A percentile compares a stretch with the other conserved stretches of the same genome.
Conservation (phyloP, 2,329 filamentous ascomycete species). For the Aspergillus ustus region DNA sequence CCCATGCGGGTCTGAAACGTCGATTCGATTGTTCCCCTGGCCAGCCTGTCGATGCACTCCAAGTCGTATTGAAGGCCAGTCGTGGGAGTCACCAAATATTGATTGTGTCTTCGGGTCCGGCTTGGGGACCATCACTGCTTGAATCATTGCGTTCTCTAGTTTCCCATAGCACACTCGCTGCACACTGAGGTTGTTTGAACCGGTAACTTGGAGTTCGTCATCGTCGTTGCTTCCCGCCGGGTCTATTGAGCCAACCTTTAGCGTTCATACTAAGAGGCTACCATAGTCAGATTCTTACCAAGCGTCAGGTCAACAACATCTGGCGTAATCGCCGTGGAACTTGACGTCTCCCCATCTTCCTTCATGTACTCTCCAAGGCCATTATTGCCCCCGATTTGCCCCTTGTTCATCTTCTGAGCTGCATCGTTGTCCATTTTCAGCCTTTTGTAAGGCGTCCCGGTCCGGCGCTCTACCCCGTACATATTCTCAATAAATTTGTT, state of each 20-base stretch:
- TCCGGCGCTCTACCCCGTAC: conserved; percentile 74
- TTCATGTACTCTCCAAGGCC: conserved; percentile 69
- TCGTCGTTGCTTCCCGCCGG: conserved; percentile 35
- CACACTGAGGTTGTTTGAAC: conserved; percentile 63
- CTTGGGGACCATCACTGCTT: conserved; percentile 72
- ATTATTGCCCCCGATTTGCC: conserved; percentile 54
- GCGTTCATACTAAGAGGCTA: conserved; percentile 6
- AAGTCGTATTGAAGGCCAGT: conserved; percentile 78
- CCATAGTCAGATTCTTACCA: conserved; percentile 29
- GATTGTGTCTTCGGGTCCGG: conserved; percentile 58
- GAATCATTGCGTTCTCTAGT: conserved; percentile 69
- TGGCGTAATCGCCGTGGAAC: conserved; percentile 55
- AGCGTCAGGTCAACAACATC: conserved; percentile 52
- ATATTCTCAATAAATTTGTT: conserved; percentile 69
- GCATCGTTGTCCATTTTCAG: conserved; percentile 59
- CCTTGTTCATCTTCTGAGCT: conserved; percentile 48
- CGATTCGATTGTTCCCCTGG: conserved; percentile 63
- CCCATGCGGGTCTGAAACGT: conserved; percentile 73
- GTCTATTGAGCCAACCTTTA: conserved; percentile 29
- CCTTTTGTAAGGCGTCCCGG: conserved; percentile 66
- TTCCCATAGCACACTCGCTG: conserved; percentile 83
- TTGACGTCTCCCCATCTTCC: conserved; percentile 57
- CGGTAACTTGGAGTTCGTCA: conserved; percentile 47
- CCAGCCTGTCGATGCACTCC: conserved; percentile 65
- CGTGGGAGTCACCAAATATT: conserved; percentile 58